These are phyloP conservation scores for Ceratocystis cubensis DNA, from an alignment of 2,329 filamentous ascomycete genomes.

Conservation along the genomic window DNA sequence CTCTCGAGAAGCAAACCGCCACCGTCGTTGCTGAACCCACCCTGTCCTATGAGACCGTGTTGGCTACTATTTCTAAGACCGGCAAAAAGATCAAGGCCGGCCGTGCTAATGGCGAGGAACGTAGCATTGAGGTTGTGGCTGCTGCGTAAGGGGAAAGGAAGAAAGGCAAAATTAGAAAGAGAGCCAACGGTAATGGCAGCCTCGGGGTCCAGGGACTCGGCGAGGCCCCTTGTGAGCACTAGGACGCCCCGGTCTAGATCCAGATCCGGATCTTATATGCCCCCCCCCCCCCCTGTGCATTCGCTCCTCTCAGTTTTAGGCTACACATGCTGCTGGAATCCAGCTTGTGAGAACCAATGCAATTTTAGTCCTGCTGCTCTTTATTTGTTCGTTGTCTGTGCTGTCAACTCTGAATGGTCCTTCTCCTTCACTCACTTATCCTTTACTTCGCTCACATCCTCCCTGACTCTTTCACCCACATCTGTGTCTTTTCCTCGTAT, in stretches of 20 bases:
- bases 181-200: no score
- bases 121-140: constrained; percentile 38
- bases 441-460: no score
- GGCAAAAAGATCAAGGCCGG: constrained; percentile 80
- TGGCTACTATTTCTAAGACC: constrained; percentile 85
- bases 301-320: neutral
- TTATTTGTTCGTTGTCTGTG: neutral
- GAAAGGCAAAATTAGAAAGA: no score
- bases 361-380: neutral
- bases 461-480: neutral
- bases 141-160: constrained; percentile 25
- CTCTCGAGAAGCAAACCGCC: constrained; percentile 73
- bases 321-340: constrained; percentile 4
- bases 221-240: no score
- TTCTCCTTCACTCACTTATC: no score
- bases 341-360: constrained; percentile 4
- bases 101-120: constrained; percentile 53
- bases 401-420: neutral
- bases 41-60: constrained; percentile 66
- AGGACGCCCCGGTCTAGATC: neutral
- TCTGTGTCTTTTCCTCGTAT: constrained; percentile 8
- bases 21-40: constrained; percentile 57
- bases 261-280: neutral
- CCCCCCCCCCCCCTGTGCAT: neutral
- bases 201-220: no score